Evolutionary conservation across 1,139 yeast species (phyloP).

Genomic region (Suhomyces guaymorum): DNA sequence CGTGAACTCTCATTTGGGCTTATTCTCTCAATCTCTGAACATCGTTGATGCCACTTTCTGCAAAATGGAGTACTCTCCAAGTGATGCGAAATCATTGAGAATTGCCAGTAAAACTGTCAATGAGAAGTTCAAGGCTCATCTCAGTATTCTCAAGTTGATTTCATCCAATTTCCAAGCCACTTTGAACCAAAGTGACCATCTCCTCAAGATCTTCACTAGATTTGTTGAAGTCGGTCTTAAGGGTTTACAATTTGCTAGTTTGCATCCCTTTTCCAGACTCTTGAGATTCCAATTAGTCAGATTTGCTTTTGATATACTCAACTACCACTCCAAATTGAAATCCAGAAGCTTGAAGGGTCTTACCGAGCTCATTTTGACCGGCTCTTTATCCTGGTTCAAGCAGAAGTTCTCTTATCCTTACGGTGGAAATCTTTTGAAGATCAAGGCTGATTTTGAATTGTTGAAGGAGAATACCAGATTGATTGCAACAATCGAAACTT

Average conservation of each 20-base stretch:
- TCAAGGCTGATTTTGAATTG: slow-evolving; percentile 65
- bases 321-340: slow-evolving; percentile 51
- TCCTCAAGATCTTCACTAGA: slow-evolving; percentile 68
- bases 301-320: slow-evolving; percentile 66
- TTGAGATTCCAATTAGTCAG: slow-evolving; percentile 72
- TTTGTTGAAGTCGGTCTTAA: slow-evolving; percentile 60
- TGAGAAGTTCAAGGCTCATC: slow-evolving; percentile 69
- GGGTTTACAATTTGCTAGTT: slow-evolving; percentile 59
- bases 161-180: slow-evolving; percentile 85
- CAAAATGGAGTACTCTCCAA: slow-evolving; percentile 88
- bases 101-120: slow-evolving; percentile 55
- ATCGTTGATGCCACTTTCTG: slow-evolving; percentile 61
- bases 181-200: slow-evolving; percentile 68
- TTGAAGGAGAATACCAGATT: slow-evolving; percentile 53
- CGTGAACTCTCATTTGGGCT: slow-evolving; percentile 59
- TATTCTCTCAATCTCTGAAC: slow-evolving; percentile 65
- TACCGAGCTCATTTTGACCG: slow-evolving; percentile 57
- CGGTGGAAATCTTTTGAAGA: slow-evolving; percentile 77
- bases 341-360: slow-evolving; percentile 49
- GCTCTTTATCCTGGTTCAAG: slow-evolving; percentile 78
- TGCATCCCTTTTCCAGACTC: slow-evolving; percentile 79
- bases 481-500: slow-evolving; percentile 27
- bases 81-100: slow-evolving; percentile 51
- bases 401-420: slow-evolving; percentile 69
- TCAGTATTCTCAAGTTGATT: slow-evolving; percentile 65